These are phyloP conservation scores for Hygrocybe punicea DNA, from an alignment of 768 basidiomycete genomes.

Conservation along the genomic window DNA sequence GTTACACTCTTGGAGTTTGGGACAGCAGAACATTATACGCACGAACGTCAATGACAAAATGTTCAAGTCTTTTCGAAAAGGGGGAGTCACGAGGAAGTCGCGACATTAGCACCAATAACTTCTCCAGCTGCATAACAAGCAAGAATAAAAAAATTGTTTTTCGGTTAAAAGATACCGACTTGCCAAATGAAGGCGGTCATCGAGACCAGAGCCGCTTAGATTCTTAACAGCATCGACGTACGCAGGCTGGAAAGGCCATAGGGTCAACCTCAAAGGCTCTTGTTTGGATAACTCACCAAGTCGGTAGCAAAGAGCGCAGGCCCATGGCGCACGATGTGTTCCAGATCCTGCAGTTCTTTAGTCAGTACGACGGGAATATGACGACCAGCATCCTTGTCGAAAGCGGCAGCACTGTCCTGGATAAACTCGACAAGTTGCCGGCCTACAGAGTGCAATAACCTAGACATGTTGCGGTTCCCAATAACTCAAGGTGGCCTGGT, in stretches of 20 bases:
- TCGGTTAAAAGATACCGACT: constrained; percentile 18
- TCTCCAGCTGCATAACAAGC: constrained; percentile 64
- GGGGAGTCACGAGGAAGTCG: constrained; percentile 33
- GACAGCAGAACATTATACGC: constrained; percentile 23
- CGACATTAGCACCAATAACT: constrained; percentile 57
- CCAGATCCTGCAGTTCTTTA: constrained; percentile 26
- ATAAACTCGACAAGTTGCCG: constrained; percentile 19
- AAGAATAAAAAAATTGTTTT: constrained; percentile 2
- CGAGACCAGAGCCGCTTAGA: constrained; percentile 37
- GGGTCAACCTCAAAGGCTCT: background rate
- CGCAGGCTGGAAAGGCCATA: constrained; percentile 39
- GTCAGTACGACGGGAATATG: constrained; percentile 22
- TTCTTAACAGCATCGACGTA: constrained; percentile 48
- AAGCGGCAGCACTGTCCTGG: constrained; percentile 24
- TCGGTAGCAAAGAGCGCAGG: constrained; percentile 27
- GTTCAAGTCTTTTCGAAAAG: constrained; percentile 43
- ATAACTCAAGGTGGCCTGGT: background rate
- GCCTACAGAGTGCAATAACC: background rate
- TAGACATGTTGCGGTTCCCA: background rate
- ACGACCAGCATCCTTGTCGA: constrained; percentile 36
- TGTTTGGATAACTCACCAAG: constrained; percentile 25
- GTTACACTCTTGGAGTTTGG: background rate
- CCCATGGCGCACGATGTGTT: constrained; percentile 25
- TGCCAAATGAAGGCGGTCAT: constrained; percentile 63
- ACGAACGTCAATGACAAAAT: constrained; percentile 54